These are phyloP conservation scores for Panellus pusillus DNA, from an alignment of 768 basidiomycete genomes.

Conservation along the genomic window DNA sequence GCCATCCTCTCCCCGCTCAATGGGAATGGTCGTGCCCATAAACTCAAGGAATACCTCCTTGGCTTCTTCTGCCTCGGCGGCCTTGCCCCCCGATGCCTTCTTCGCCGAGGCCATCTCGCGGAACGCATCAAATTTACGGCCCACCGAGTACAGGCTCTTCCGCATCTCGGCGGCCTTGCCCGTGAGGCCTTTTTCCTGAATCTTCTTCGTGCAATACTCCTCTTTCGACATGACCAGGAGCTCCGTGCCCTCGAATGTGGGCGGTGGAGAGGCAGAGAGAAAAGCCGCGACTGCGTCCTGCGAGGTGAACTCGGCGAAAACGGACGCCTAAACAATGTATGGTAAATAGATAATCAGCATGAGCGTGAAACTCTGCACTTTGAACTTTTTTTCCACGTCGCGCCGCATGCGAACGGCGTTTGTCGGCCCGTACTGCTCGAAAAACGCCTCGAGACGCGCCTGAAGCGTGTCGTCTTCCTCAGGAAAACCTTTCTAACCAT, in stretches of 20 bases:
- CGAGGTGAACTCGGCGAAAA: conserved; percentile 89
- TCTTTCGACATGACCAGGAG: conserved; percentile 90
- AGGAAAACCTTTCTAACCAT: conserved; percentile 82
- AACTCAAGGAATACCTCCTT: conserved; percentile 72
- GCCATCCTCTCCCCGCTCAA: conserved; percentile 60
- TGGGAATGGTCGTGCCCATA: conserved; percentile 67
- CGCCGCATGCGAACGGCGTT: conserved; percentile 89
- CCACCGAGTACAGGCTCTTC: conserved; percentile 51
- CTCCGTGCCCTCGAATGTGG: conserved; percentile 73
- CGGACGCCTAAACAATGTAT: conserved; percentile 42
- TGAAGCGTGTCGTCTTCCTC: conserved; percentile 66
- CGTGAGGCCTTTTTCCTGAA: conserved; percentile 87
- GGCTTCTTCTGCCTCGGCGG: conserved; percentile 29
- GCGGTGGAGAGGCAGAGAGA: conserved; percentile 79
- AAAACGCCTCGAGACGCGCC: conserved; percentile 74
- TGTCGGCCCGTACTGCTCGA: conserved; percentile 71
- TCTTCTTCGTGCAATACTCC: conserved; percentile 93
- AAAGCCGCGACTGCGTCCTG: conserved; percentile 69
- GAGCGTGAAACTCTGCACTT: conserved; percentile 5
- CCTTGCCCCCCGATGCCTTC: conserved; percentile 30
- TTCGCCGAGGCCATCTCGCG: conserved; percentile 53
- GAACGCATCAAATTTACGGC: conserved; percentile 79
- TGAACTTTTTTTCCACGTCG: conserved; percentile 36
- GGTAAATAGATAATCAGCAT: neutral
- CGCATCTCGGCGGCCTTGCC: conserved; percentile 67